Conservation (phyloP, 2,329 filamentous ascomycete genomes). For the Aspergillus cejpii region DNA sequence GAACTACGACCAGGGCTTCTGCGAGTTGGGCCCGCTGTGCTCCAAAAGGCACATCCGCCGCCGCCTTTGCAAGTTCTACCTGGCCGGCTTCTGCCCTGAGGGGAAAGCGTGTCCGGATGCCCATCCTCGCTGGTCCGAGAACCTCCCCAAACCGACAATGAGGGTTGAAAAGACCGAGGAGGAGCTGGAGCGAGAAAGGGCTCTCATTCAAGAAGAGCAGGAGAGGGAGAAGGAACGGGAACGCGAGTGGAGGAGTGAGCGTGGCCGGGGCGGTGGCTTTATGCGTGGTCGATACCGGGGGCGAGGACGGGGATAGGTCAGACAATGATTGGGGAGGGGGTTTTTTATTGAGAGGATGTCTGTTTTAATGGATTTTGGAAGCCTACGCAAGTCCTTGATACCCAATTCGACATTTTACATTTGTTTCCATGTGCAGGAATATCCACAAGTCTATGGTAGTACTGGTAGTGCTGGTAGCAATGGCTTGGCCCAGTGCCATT, state of each 20-base stretch:
- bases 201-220: slow-evolving; percentile 54
- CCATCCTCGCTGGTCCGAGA: slow-evolving; percentile 70
- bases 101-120: slow-evolving; percentile 67
- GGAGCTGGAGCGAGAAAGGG: slow-evolving; percentile 55
- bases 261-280: slow-evolving; percentile 46
- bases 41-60: slow-evolving; percentile 82
- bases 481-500: too few species aligned
- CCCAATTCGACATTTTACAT: neutral
- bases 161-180: slow-evolving; percentile 65
- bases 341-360: neutral
- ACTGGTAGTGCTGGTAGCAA: too few species aligned
- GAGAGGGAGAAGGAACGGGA: slow-evolving; percentile 50
- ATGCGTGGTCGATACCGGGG: slow-evolving; percentile 40
- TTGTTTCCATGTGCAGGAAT: too few species aligned
- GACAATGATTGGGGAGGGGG: neutral
- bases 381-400: neutral
- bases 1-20: slow-evolving; percentile 93
- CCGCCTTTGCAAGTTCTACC: slow-evolving; percentile 73
- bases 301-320: slow-evolving; percentile 43
- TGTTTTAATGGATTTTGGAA: neutral
- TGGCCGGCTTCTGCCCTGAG: slow-evolving; percentile 92
- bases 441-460: too few species aligned
- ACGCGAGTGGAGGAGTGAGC: slow-evolving; percentile 48
- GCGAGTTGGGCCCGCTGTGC: slow-evolving; percentile 79
- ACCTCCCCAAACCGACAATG: slow-evolving; percentile 55